Conservation (phyloP, 441 rosid genomes). For the Flueggea neowawraea region DNA sequence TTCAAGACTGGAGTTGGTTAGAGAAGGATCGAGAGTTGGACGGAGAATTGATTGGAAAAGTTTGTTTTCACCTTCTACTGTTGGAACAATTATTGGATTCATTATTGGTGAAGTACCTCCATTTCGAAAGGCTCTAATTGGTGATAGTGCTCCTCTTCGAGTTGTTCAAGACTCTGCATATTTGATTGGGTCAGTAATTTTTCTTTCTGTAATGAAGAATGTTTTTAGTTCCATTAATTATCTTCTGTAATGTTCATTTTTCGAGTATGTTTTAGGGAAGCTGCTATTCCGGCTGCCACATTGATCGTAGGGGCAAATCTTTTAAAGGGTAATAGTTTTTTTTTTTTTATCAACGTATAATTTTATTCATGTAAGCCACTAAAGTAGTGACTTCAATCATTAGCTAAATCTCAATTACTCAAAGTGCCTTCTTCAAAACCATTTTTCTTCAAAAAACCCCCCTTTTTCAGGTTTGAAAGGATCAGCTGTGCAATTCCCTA, state of each 20-base stretch:
- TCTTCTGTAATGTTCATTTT: too few relatives aligned
- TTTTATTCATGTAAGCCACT: too few relatives aligned
- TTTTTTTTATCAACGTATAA: too few relatives aligned
- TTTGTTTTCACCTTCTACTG: slow-evolving; percentile 40
- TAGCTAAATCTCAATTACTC: too few relatives aligned
- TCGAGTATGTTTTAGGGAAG: slow-evolving; percentile 8
- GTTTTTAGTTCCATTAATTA: too few relatives aligned
- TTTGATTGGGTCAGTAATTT: slow-evolving; percentile 6
- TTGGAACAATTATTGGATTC: slow-evolving; percentile 36
- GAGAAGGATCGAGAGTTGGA: slow-evolving; percentile 6
- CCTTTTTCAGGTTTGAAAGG: too few relatives aligned
- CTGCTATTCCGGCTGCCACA: slow-evolving; percentile 38
- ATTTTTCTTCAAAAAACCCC: too few relatives aligned
- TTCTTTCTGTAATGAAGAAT: too few relatives aligned
- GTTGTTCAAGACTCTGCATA: slow-evolving; percentile 33
- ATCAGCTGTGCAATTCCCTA: too few relatives aligned
- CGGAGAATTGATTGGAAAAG: slow-evolving; percentile 19
- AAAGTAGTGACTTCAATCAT: too few relatives aligned
- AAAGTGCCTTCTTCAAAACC: too few relatives aligned
- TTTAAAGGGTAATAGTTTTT: slow-evolving; percentile 19
- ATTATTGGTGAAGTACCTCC: slow-evolving; percentile 27
- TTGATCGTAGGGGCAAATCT: slow-evolving; percentile 44
- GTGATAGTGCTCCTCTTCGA: slow-evolving; percentile 40
- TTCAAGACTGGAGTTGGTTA: not conserved
- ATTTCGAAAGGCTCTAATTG: slow-evolving; percentile 28